A percentile compares a stretch with the other conserved stretches of the same genome.
Evolutionary conservation across 345 rosid species (phyloP).

Genomic region (Salix viminalis): DNA sequence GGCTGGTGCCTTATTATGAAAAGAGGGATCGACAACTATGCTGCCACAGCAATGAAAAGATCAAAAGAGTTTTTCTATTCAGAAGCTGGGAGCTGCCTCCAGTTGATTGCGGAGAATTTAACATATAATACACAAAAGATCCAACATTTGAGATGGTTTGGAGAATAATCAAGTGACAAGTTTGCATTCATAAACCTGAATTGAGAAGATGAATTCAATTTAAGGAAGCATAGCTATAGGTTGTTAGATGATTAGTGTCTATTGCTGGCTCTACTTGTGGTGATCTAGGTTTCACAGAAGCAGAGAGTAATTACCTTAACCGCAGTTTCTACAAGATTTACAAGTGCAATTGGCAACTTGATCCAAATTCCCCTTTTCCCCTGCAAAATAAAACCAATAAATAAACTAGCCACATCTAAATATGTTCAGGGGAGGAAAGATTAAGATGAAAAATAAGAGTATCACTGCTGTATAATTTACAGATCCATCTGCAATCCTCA

Average conservation of each 20-base stretch:
- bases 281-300: background rate
- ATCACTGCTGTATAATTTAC: no score
- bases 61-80: background rate
- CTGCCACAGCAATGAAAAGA: background rate
- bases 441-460: no score
- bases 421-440: background rate
- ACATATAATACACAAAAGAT: background rate
- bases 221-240: background rate
- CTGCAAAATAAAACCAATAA: constrained; percentile 27
- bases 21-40: background rate
- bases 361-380: constrained; percentile 80
- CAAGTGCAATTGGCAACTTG: constrained; percentile 57
- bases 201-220: background rate
- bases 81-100: background rate
- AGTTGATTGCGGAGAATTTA: background rate
- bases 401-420: background rate
- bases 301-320: constrained; percentile 49
- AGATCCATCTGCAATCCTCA: no score
- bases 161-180: background rate
- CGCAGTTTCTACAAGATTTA: constrained; percentile 59
- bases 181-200: background rate
- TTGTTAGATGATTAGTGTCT: no score
- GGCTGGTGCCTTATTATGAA: no score
- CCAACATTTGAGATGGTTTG: background rate
- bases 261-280: no score